Percentiles rank a stretch among this genome's conserved stretches.
phyloP scores from a whole-genome alignment of 768 basidiomycete genomes.

The Hericium coralloides region DNA sequence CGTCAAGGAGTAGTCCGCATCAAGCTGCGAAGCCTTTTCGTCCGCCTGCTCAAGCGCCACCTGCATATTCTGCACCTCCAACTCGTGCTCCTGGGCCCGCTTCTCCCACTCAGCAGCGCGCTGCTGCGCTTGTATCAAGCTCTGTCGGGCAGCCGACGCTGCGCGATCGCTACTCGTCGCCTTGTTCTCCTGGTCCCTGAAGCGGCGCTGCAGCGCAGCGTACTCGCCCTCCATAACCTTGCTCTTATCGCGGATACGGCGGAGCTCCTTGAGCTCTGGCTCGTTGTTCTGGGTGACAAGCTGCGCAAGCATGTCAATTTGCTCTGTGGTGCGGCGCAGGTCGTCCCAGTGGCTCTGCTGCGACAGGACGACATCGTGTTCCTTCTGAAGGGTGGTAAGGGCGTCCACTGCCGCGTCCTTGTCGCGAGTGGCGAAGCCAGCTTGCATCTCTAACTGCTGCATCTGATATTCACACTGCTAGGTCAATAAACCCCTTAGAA shows the following conservation, averaged over 20 bases:
- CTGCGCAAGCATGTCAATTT: slow-evolving; percentile 55
- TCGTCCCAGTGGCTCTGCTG: slow-evolving; percentile 79
- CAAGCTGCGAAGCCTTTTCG: slow-evolving; percentile 53
- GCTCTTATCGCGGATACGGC: slow-evolving; percentile 47
- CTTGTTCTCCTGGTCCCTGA: slow-evolving; percentile 64
- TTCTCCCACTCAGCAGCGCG: slow-evolving; percentile 78
- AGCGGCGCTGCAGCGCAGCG: slow-evolving; percentile 55
- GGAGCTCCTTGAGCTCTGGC: slow-evolving; percentile 66
- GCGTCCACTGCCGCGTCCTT: slow-evolving; percentile 48
- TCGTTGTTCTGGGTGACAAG: slow-evolving; percentile 48
- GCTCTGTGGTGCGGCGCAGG: slow-evolving; percentile 58
- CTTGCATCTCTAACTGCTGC: slow-evolving; percentile 50
- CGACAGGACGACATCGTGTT: slow-evolving; percentile 46
- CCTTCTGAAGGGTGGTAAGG: slow-evolving; percentile 44
- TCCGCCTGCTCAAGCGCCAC: slow-evolving; percentile 62
- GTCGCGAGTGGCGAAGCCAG: slow-evolving; percentile 49
- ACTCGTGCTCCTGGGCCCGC: slow-evolving; percentile 62
- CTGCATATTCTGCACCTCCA: slow-evolving; percentile 47
- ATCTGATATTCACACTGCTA: slow-evolving; percentile 31
- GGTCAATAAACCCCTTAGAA: slow-evolving; percentile 8
- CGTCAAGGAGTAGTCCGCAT: slow-evolving; percentile 58
- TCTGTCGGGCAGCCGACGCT: slow-evolving; percentile 48
- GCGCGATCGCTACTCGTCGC: slow-evolving; percentile 52
- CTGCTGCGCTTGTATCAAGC: slow-evolving; percentile 63
- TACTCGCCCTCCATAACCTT: slow-evolving; percentile 60